phyloP scores from a whole-genome alignment of 345 rosid genomes.

The Arabidopsis suecica region DNA sequence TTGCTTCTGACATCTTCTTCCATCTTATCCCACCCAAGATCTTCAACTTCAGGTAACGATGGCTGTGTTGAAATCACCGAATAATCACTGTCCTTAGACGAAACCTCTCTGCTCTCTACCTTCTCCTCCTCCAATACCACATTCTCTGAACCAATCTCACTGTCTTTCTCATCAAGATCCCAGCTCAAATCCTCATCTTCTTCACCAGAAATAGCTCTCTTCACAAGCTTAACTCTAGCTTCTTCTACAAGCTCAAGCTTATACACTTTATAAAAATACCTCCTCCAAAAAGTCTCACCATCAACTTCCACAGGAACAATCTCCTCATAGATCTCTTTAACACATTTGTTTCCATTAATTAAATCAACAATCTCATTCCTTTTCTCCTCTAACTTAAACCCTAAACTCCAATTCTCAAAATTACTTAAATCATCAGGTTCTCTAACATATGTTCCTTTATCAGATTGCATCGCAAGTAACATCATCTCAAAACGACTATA shows the following conservation, averaged over 20 bases:
- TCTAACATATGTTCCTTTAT: constrained; percentile 51
- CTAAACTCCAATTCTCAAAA: constrained; percentile 62
- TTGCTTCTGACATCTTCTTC: constrained; percentile 62
- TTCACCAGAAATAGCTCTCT: constrained; percentile 58
- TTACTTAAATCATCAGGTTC: constrained; percentile 64
- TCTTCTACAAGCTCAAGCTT: constrained; percentile 69
- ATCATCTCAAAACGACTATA: constrained; percentile 79
- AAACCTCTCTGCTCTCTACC: constrained; percentile 48
- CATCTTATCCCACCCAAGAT: constrained; percentile 84
- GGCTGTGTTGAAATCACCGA: constrained; percentile 71
- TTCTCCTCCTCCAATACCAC: constrained; percentile 42
- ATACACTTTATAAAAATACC: constrained; percentile 62
- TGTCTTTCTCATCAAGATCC: constrained; percentile 62
- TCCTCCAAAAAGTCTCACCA: constrained; percentile 61
- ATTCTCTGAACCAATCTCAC: not conserved
- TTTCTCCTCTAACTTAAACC: constrained; percentile 57
- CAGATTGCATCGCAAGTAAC: constrained; percentile 58
- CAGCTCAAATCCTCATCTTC: constrained; percentile 83
- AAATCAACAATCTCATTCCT: constrained; percentile 52
- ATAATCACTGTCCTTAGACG: constrained; percentile 67
- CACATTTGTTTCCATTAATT: constrained; percentile 42
- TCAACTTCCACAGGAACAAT: constrained; percentile 57
- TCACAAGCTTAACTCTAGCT: constrained; percentile 68
- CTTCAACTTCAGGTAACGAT: constrained; percentile 60
- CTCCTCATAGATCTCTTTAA: constrained; percentile 52